Base-by-base conservation (phyloP, 78 protist species). In the Dictyostelium capitatum region DNA sequence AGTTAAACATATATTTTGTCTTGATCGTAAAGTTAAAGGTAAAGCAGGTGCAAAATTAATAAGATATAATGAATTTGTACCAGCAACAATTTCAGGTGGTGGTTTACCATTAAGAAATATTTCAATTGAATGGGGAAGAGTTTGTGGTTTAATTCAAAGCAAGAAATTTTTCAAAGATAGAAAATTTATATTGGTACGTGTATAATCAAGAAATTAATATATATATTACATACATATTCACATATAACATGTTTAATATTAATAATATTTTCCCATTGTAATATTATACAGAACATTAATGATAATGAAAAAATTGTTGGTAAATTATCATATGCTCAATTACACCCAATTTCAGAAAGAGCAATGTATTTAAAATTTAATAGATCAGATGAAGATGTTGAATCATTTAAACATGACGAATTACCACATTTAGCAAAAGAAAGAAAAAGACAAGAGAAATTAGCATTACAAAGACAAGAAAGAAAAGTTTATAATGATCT, bases 61-160 rank as follows among this genome's bases (percentile, higher is more conserved):
- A 14, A 87, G 93, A 87, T 30, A 77, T 62, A 28, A 51, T 53
- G 93, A 70, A 19, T 87, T 47, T 62, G 79, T 87, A 9, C 93
- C 93, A 87, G 83, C 85, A 8, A 77, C 84, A 20, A 87, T 87
- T n/a, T 50, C 93, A 37, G 93, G 93, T 65, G 93, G 93, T n/a
- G 93, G 93, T 57, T 51, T 87, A 6, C 93, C 93, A 78, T 19
- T 50, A 30, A n/a, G 28, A 62, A 74, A 75, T 47, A 77, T 87
- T 23, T 23, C 74, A 48, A 47, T 87, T 5, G 93, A 87, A 65
- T 77, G 74, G 93, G 84, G 84, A 65, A 87, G 93, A 87, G 20
- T 87, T 41, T 25, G 32, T 50, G 93, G 93, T 87, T 65, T 87
- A 30, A 32, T 62, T 2, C 19, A 50, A 56, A 87, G 79, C 12